Percentiles rank a stretch among this genome's conserved stretches.
These are phyloP conservation scores for Lepidium didymum DNA, from an alignment of 345 rosid genomes.

Conservation along the genomic window DNA sequence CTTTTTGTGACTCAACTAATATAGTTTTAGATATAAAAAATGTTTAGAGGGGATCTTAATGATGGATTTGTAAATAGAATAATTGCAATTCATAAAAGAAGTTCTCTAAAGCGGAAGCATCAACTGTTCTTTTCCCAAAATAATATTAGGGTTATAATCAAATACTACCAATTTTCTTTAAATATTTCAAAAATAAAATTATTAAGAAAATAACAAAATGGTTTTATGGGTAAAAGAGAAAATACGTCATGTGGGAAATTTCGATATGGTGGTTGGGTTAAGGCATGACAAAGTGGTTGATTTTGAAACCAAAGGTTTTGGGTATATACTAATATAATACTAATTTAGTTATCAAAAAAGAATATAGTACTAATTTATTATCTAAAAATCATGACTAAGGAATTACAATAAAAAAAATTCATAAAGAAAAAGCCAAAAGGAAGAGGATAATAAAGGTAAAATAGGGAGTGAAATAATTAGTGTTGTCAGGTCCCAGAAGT, in stretches of 20 bases:
- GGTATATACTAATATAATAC: no score
- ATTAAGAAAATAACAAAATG: background rate
- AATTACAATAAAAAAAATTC: background rate
- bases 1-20: background rate
- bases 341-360: no score
- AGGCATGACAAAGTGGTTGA: slow-evolving; percentile 27
- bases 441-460: slow-evolving; percentile 9
- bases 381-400: slow-evolving; percentile 23
- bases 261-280: slow-evolving; percentile 29
- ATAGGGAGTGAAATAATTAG: slow-evolving; percentile 21
- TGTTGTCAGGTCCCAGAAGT: slow-evolving; percentile 28
- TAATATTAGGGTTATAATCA: background rate
- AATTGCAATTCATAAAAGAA: slow-evolving; percentile 39
- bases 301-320: slow-evolving; percentile 13
- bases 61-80: slow-evolving; percentile 13
- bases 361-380: no score
- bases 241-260: slow-evolving; percentile 10
- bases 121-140: slow-evolving; percentile 19
- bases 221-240: slow-evolving; percentile 11
- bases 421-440: slow-evolving; percentile 20
- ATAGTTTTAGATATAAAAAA: background rate
- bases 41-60: slow-evolving; percentile 9
- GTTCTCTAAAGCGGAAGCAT: slow-evolving; percentile 44
- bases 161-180: background rate
- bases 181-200: background rate